phyloP scores from a whole-genome alignment of 1,139 yeast genomes.

The Yamadazyma sp. region DNA sequence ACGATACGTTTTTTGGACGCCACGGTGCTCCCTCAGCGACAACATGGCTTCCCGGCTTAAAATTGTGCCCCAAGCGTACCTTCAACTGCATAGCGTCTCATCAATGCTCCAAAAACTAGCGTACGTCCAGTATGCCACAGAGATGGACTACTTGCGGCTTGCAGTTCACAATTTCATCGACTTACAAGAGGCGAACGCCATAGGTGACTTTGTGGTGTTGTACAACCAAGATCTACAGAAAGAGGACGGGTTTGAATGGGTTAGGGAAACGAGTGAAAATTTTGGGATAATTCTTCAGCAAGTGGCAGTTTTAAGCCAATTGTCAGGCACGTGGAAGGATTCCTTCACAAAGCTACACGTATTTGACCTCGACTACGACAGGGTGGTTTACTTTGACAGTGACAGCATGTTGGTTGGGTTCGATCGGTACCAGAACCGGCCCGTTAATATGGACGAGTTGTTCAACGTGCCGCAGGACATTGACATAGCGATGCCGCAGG shows the following conservation, averaged over 20 bases:
- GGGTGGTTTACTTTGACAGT: constrained; percentile 42
- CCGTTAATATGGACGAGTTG: constrained; percentile 31
- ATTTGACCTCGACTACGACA: constrained; percentile 48
- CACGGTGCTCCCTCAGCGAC: not conserved
- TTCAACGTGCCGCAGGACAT: constrained; percentile 29
- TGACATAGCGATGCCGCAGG: constrained; percentile 36
- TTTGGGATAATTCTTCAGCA: not conserved
- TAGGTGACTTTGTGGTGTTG: constrained; percentile 28
- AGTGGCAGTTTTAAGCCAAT: constrained; percentile 4
- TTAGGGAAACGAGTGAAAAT: not conserved
- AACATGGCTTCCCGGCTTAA: not conserved
- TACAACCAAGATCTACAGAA: constrained; percentile 20
- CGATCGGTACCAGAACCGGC: constrained; percentile 9
- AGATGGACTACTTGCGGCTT: constrained; percentile 30
- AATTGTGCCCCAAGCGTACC: not conserved
- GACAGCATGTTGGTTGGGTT: constrained; percentile 36
- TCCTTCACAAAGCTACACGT: constrained; percentile 57
- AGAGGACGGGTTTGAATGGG: not conserved
- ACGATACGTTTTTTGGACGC: not conserved
- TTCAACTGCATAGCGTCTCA: not conserved
- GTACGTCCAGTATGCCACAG: constrained; percentile 41
- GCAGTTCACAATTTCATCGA: constrained; percentile 32
- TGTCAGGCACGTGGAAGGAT: constrained; percentile 37
- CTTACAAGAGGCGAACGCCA: constrained; percentile 22
- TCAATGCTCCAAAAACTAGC: constrained; percentile 6